Evolutionary conservation across 2,329 filamentous ascomycete species (phyloP), one percentile per base, ranked within the genome.

Genomic region (Exophiala xenobiotica): DNA sequence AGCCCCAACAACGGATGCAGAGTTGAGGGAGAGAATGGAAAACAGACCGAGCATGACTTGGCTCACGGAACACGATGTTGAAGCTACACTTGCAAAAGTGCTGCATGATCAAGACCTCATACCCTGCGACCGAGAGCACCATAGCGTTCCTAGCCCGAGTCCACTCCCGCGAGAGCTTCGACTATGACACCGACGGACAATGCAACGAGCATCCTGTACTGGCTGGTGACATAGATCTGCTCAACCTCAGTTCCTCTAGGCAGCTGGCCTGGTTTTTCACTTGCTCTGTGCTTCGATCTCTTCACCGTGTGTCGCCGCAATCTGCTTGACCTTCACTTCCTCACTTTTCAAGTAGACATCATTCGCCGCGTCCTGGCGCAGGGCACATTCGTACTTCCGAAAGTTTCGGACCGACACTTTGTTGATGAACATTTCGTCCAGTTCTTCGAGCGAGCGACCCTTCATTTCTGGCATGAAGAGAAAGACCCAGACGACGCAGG

Each of bases 41-140:
- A 66, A 57, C 16, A 63, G 74, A 3, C 62, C 64, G 2, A 67
- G 74, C 48, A 67, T 68, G 4, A 65, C 59, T 12, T 77, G 74
- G 75, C 65, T 78, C 23, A 71, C 72, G 16, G 74, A 76, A 54
- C 74, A 78, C 59, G 71, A 77, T 59, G 74, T 76, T 6, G 65
- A 70, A 45, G 57, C 57, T 7, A 65, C 69, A 8, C 76, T 74
- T 57, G 61, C 26, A 14, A 41, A 31, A 19, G 53, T 56, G 4
- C 22, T 49, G 18, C 16, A 41, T 12, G 37, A 16, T 7, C 16
- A 49, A 38, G 26, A 14, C n/a, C n/a, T n/a, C n/a, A n/a, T n/a
- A n/a, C n/a, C n/a, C n/a, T n/a, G n/a, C n/a, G n/a, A n/a, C n/a
- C n/a, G n/a, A n/a, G n/a, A n/a, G n/a, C n/a, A n/a, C n/a, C n/a